A percentile compares a stretch with the other conserved stretches of the same genome.
These are phyloP conservation scores for Oleoguttula mirabilis DNA, from an alignment of 495 filamentous ascomycete genomes.

Conservation along the genomic window DNA sequence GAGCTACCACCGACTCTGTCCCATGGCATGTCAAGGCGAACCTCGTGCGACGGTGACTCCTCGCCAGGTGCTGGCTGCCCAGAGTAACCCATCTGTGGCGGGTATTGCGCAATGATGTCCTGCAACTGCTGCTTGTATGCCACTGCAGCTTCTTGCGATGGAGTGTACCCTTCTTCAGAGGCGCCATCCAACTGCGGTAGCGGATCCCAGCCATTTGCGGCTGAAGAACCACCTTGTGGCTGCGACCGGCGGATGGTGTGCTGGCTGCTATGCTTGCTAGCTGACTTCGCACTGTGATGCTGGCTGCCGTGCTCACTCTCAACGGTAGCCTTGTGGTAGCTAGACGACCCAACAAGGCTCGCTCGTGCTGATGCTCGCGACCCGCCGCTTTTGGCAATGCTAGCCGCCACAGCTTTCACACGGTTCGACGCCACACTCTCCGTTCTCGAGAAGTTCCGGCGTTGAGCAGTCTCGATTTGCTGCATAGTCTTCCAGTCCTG, in stretches of 20 bases:
- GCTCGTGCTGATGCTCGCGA: too few species aligned
- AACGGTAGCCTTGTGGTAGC: background rate
- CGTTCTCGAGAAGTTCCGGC: too few species aligned
- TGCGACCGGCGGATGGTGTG: background rate
- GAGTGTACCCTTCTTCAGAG: too few species aligned
- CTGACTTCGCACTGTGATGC: background rate
- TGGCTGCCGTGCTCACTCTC: background rate
- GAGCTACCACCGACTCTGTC: too few species aligned
- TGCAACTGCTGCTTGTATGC: too few species aligned
- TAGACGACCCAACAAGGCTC: too few species aligned
- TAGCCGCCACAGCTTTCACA: background rate
- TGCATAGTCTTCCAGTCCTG: conserved; percentile 10
- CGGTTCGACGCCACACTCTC: background rate
- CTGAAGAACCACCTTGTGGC: background rate
- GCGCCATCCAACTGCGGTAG: background rate
- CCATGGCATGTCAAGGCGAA: too few species aligned
- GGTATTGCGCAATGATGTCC: too few species aligned
- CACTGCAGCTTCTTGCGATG: too few species aligned
- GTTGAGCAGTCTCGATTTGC: background rate
- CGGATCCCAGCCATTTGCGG: background rate
- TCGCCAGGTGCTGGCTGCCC: too few species aligned
- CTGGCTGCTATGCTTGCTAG: background rate
- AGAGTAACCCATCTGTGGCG: too few species aligned
- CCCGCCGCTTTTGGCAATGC: background rate
- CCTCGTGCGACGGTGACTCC: too few species aligned